Evolutionary conservation across 495 filamentous ascomycete genomes (phyloP), one percentile per base, ranked within the genome.

Genomic region (Symbiotaphrina buchneri): DNA sequence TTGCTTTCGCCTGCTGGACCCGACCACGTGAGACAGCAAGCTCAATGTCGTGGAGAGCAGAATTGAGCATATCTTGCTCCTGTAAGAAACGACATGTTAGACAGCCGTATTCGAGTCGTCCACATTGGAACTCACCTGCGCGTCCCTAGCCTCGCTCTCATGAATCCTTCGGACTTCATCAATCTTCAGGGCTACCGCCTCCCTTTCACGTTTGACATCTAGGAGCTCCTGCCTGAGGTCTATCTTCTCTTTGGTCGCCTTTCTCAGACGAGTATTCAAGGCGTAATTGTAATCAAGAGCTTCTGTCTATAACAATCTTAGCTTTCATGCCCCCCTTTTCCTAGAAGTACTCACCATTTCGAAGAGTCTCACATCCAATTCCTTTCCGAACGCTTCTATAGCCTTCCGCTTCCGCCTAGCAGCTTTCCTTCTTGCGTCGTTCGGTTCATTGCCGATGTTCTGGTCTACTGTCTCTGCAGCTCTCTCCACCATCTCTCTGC

Each of bases 371-470:
- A 58, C 61, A 25, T 72, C 59, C 33, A 81, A 45, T 39, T 79
- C 73, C n/a, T 58, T 52, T 28, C 62, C 61, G 40, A 73, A 82
- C n/a, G 63, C 61, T 30, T 79, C 68, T 3, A 82, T 53, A 3
- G 67, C 65, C 35, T 65, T 62, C 27, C 56, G 53, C 44, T 74
- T 76, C 18, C 62, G 65, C 42, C 72, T 68, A 3, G 61, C 25
- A 24, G 36, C 14, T 32, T 28, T 6, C 35, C 48, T 53, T 17
- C 43, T 40, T 3, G 48, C 47, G 10, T 45, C 18, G 22, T 59
- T 53, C 18, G 59, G 50, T 21, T 49, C 53, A n/a, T n/a, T n/a
- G n/a, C n/a, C n/a, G n/a, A n/a, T n/a, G n/a, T n/a, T n/a, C 5
- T 47, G 42, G 16, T 38, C 31, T 0, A 41, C 44, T 10, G 45